phyloP scores from a whole-genome alignment of 306 rosid species.

The Lathyrus oleraceus region DNA sequence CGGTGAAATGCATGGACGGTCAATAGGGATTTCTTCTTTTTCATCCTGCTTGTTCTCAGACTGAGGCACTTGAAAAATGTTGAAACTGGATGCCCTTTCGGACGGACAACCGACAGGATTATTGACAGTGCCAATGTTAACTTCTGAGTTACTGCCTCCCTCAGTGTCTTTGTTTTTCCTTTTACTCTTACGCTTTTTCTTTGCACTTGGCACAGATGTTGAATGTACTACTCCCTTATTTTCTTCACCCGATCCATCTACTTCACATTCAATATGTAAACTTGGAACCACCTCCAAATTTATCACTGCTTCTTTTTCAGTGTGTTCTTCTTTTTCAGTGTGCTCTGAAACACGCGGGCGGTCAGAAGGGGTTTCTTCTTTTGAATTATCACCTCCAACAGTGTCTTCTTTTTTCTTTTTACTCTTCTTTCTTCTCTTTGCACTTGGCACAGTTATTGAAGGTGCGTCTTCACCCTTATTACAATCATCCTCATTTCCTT shows the following conservation, averaged over 20 bases:
- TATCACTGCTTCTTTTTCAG: conserved; percentile 16
- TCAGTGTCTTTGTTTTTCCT: not conserved
- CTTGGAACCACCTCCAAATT: conserved; percentile 25
- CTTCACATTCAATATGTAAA: conserved; percentile 22
- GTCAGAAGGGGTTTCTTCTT: conserved; percentile 11
- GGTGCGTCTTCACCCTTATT: not conserved
- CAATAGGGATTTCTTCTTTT: conserved; percentile 4
- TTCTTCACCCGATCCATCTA: conserved; percentile 29
- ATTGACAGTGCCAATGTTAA: too few relatives aligned
- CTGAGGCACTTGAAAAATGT: too few relatives aligned
- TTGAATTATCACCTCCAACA: not conserved
- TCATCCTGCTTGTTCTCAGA: too few relatives aligned
- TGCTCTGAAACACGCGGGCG: conserved; percentile 30
- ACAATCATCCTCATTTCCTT: conserved; percentile 22
- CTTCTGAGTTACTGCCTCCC: not conserved
- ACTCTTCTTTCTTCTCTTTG: conserved; percentile 30
- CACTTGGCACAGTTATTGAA: conserved; percentile 21
- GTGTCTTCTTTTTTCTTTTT: not conserved
- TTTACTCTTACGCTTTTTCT: conserved; percentile 28
- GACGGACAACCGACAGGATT: too few relatives aligned
- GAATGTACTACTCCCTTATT: not conserved
- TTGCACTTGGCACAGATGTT: conserved; percentile 25
- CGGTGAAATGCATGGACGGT: conserved; percentile 18
- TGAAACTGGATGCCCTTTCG: too few relatives aligned
- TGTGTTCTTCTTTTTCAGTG: conserved; percentile 21